A percentile compares a stretch with the other conserved stretches of the same genome.
Evolutionary conservation across 805 yeast species (phyloP).

Genomic region (Candida germanica): DNA sequence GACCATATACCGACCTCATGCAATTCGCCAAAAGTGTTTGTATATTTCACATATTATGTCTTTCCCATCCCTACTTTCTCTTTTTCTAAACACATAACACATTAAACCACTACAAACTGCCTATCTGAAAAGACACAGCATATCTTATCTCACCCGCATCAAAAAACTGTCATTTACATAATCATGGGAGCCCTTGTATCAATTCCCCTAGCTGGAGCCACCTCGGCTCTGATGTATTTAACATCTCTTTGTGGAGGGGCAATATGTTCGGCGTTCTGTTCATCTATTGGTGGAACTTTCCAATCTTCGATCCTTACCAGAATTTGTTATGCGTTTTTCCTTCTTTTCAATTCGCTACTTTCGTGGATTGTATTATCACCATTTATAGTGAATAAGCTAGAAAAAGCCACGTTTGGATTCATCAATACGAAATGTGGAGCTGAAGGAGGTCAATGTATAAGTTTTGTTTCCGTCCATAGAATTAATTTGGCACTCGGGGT

Average conservation of each 20-base stretch:
- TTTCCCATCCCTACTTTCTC: no score
- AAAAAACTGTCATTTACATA: no score
- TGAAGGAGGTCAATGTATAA: conserved; percentile 73
- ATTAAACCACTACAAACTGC: no score
- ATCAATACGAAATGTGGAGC: conserved; percentile 68
- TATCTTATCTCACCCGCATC: no score
- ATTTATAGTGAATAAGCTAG: conserved; percentile 71
- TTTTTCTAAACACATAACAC: no score
- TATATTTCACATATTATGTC: no score
- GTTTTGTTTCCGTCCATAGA: conserved; percentile 93
- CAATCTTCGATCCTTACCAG: conserved; percentile 81
- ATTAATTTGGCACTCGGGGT: conserved; percentile 83
- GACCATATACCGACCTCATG: no score
- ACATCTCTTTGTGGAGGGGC: conserved; percentile 85
- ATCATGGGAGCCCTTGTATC: conserved; percentile 69
- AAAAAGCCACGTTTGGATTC: conserved; percentile 63
- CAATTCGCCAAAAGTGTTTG: no score
- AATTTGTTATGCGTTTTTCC: conserved; percentile 75
- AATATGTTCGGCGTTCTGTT: conserved; percentile 59
- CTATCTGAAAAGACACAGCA: no score
- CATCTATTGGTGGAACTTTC: conserved; percentile 54
- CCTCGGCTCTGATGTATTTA: conserved; percentile 29
- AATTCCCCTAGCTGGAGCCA: conserved; percentile 61
- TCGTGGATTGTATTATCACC: conserved; percentile 94
- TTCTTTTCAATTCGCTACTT: conserved; percentile 72